Base-by-base conservation (phyloP, 2,329 filamentous ascomycete species). In the Nemania abortiva region DNA sequence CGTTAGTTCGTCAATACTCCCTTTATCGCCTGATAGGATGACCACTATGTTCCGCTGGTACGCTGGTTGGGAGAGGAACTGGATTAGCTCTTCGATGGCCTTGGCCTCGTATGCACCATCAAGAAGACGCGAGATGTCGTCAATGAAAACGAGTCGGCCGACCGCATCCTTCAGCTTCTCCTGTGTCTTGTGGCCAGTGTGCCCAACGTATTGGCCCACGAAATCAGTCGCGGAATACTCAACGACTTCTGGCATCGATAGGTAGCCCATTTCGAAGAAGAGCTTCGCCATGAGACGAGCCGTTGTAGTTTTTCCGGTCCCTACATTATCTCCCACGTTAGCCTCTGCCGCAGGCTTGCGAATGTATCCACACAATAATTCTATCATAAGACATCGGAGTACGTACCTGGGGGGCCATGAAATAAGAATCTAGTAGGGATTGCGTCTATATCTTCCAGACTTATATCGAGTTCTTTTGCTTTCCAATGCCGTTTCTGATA, bases 201-300 rank as follows among this genome's bases (percentile, higher is more conserved):
- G 63, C 10, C 92, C 92, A 0, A 92, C 70, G n/a, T 89, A 94
- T 69, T 91, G 82, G 0, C 88, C 92, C 0, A 94, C 83, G 0
- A 95, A 77, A 37, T 94, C 91, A 0, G 88, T 88, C 0, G 90
- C 89, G 0, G 92, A 93, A 54, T 84, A 87, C 90, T 88, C 83
- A 65, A 93, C 90, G 0, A 89, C 76, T 0, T 94, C 89, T 27
- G 90, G 86, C 0, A 83, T 84, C 0, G 82, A 80, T 0, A 95
- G 80, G 39, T 94, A 87, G 0, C 91, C 91, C 84, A 94, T 88
- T 72, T 94, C 89, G 74, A 92, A 94, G 74, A 88, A 94, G 0
- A 94, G 83, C 69, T 92, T 87, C 6, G 91, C 92, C 85, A 94
- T 92, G 70, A 90, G 91, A 18, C 85, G 81, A 0, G 92, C 92